Conservation (phyloP, 2,329 filamentous ascomycete species). For the Sporothrix euskadiensis region DNA sequence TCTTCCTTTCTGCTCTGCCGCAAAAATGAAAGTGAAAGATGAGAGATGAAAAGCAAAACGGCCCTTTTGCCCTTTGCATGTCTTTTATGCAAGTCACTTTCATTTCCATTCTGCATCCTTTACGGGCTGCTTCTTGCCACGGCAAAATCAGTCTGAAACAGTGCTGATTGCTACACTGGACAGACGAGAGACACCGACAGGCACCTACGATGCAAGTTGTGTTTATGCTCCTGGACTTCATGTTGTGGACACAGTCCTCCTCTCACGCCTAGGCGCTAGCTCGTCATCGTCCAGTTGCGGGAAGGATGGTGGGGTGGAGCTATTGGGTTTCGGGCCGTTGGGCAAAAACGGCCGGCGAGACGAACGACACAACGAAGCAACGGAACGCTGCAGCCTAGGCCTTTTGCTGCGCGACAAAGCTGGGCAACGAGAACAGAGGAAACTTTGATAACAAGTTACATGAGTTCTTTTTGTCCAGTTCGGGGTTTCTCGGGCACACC, state of each 20-base stretch:
- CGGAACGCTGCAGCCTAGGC: neutral
- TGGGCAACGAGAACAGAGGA: neutral
- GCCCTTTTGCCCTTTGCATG: neutral
- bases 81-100: neutral
- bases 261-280: neutral
- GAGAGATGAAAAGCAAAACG: neutral
- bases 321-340: conserved; percentile 25
- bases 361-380: neutral
- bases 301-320: conserved; percentile 22
- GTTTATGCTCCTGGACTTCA: too few relatives aligned
- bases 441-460: neutral
- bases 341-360: conserved; percentile 22
- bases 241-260: neutral
- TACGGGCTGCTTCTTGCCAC: neutral
- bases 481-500: conserved; percentile 16
- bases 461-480: neutral
- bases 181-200: neutral
- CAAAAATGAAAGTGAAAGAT: neutral
- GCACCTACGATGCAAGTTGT: neutral
- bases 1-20: neutral
- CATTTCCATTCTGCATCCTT: neutral
- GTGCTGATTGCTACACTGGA: neutral
- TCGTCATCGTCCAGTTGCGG: conserved; percentile 9
- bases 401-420: neutral
- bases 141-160: neutral